Conservation (phyloP, 768 basidiomycete species). For the Calocybe gangraenosa region DNA sequence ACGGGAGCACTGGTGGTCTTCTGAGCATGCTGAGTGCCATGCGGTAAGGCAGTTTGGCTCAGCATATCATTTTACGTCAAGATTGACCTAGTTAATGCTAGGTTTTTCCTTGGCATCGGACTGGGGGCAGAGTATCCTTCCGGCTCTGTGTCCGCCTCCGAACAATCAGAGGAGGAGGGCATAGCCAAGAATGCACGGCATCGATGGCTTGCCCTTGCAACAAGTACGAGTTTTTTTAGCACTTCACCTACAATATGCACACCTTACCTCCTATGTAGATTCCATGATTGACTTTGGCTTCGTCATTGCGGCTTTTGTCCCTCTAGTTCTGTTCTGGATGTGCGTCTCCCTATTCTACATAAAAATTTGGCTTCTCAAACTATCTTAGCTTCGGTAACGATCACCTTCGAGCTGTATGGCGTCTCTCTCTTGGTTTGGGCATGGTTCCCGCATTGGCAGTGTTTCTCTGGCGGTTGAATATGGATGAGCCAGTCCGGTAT, state of each 20-base stretch:
- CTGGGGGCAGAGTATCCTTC: conserved; percentile 88
- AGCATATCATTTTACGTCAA: conserved; percentile 12
- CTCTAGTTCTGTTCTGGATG: conserved; percentile 88
- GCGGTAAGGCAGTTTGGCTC: conserved; percentile 51
- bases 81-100: conserved; percentile 19
- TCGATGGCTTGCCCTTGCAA: conserved; percentile 81
- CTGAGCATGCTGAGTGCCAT: conserved; percentile 74
- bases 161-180: conserved; percentile 79
- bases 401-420: conserved; percentile 84
- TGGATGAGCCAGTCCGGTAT: conserved; percentile 75
- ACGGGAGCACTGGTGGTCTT: conserved; percentile 61
- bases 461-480: conserved; percentile 79
- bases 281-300: conserved; percentile 83
- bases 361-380: background rate
- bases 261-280: conserved; percentile 35
- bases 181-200: conserved; percentile 78
- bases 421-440: conserved; percentile 80
- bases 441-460: conserved; percentile 73
- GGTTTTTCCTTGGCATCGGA: conserved; percentile 85
- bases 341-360: conserved; percentile 26
- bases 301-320: conserved; percentile 73
- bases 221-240: conserved; percentile 51
- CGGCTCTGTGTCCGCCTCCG: conserved; percentile 82
- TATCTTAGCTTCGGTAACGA: conserved; percentile 65
- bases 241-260: background rate